Evolutionary conservation across 2,329 filamentous ascomycete species (phyloP), one percentile per base, ranked within the genome.

Genomic region (Cadophora malorum): DNA sequence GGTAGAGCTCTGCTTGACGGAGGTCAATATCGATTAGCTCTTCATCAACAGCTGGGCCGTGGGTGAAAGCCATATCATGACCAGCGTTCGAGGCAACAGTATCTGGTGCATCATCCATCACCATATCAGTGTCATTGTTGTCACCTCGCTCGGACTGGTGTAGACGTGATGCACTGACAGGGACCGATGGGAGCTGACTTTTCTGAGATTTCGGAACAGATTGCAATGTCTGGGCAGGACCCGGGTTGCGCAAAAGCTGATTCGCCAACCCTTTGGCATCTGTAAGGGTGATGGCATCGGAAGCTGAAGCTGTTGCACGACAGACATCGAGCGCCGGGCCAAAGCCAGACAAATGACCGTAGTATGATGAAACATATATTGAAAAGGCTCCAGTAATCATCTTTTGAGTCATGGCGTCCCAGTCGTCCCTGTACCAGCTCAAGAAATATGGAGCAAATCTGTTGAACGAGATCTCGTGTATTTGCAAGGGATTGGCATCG

Each of bases 1-100:
- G 79, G 23, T 74, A 33, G 4, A 66, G 14, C 45, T 66, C 61
- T 41, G 56, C 53, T 60, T 72, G 47, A 19, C n/a, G 33, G 9
- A 66, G 10, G 9, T 64, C 60, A 23, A 60, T 2, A 23, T 64
- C 33, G 12, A 66, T 25, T 6, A 33, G 10, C 9, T 52, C 63
- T 4, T 45, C 53, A 49, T 50, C 35, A 16, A 28, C 56, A 8
- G 9, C 35, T 28, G 58, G 38, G 23, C 10, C n/a, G 38, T 10
- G 23, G 1, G 19, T 19, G 47, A 55, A 10, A 21, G 41, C 14
- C 33, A 64, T 47, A 5, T 35, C 50, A 3, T 45, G 16, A 28
- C 41, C 35, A 21, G 14, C 9, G n/a, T 28, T 47, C 19, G 50
- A 55, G 23, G 35, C 35, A 25, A 41, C 33, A 21, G 9, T 38